Evolutionary conservation across 306 rosid genomes (phyloP), one percentile per base, ranked within the genome.

Genomic region (Glycine tomentella): DNA sequence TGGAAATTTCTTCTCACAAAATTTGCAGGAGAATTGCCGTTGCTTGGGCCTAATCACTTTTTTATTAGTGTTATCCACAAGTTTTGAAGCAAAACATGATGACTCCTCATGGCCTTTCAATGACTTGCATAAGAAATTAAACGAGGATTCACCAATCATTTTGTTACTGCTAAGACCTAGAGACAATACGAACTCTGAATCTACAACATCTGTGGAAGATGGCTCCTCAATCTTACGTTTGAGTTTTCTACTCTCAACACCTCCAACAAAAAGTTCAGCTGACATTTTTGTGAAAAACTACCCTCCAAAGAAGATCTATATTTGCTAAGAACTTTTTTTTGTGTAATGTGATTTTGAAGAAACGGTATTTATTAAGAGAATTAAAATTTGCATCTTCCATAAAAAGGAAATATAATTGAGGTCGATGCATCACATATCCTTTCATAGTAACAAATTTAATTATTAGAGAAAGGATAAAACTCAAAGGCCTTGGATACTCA

Each of bases 1-100:
- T 74, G 52, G 8, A 51, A 88, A 92, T 49, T 84, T 76, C 1
- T 59, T 74, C 2, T 1, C 11, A 38, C 87, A 83, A 8, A 53
- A 74, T 33, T 49, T 64, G 75, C 81, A 84, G 1, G 59, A 9
- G 66, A 66, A 59, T 31, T 70, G 13, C 1, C 20, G 51, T 3
- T 33, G 13, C 34, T 3, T 40, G 0, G 17, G 9, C 1, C 8
- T 3, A 0, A 42, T 44, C 15, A 40, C 4, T 6, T 57, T 13
- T 0, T n/a, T 6, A 33, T 8, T 56, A 7, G 20, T 34, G 36
- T 38, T 11, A 9, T 59, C 33, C 1, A 9, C 7, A 0, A 34
- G 9, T 6, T 42, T 42, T 42, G 46, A 1, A 42, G 9, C 46
- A 42, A 42, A 6, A 6, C 20, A 3, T 0, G 11, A 11, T 34